Conservation (phyloP, 1,284 basidiomycete genomes). For the Cutaneotrichosporon cavernicola region DNA sequence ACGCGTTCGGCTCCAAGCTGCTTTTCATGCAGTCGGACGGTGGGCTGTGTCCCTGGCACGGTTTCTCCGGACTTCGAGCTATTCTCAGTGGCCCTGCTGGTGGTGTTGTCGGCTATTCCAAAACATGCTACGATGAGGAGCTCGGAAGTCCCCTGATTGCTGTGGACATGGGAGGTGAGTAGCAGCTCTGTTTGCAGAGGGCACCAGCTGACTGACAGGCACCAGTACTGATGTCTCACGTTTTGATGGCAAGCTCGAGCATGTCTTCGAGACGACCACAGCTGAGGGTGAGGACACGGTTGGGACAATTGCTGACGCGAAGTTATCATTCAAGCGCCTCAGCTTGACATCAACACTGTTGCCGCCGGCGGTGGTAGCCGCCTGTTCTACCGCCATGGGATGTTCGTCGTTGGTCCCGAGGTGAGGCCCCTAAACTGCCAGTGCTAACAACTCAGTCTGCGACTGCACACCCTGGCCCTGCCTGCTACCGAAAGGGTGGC, state of each 20-base stretch:
- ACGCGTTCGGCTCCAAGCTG: conserved; percentile 44
- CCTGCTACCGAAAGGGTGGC: conserved; percentile 47
- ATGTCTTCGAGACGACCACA: conserved; percentile 65
- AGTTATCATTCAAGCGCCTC: conserved; percentile 71
- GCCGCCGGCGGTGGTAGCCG: conserved; percentile 50
- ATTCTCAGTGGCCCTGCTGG: conserved; percentile 56
- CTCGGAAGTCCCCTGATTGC: conserved; percentile 42
- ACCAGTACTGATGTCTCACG: conserved; percentile 65
- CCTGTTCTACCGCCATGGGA: conserved; percentile 46
- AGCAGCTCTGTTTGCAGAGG: background rate
- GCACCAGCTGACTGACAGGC: conserved; percentile 41
- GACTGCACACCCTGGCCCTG: conserved; percentile 57
- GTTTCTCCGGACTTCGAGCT: conserved; percentile 40
- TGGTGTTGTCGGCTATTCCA: conserved; percentile 57
- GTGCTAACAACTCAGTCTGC: conserved; percentile 16
- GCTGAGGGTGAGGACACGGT: conserved; percentile 59
- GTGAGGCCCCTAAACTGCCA: background rate
- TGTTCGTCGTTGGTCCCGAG: conserved; percentile 31
- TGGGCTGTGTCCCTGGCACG: conserved; percentile 42
- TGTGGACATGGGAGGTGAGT: conserved; percentile 61
- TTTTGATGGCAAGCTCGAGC: conserved; percentile 35
- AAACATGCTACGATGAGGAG: conserved; percentile 43
- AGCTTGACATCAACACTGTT: conserved; percentile 52
- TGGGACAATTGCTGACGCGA: conserved; percentile 54
- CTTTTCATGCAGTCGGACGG: conserved; percentile 56